Evolutionary conservation across 2,329 filamentous ascomycete species (phyloP).

Genomic region (Aplosporella prunicola): DNA sequence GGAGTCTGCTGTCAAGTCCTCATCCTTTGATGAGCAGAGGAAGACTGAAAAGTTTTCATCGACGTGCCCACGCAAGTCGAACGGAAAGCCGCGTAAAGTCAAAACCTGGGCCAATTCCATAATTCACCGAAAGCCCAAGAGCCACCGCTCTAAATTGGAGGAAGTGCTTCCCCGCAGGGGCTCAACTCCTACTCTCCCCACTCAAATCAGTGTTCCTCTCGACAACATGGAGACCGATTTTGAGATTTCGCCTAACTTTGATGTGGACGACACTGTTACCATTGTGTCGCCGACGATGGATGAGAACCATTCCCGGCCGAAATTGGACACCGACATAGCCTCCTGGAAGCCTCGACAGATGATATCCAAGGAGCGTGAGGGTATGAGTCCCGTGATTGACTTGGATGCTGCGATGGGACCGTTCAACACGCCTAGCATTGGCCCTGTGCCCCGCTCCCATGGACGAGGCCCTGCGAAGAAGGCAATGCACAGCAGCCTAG

Average conservation of each 20-base stretch:
- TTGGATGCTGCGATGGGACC: conserved; percentile 87
- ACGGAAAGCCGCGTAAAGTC: conserved; percentile 53
- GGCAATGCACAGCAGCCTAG: conserved; percentile 67
- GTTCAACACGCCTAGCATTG: conserved; percentile 70
- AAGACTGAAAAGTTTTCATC: too few relatives aligned
- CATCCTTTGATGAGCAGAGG: too few relatives aligned
- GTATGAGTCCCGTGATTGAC: conserved; percentile 75
- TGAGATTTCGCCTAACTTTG: conserved; percentile 31
- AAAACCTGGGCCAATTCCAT: conserved; percentile 63
- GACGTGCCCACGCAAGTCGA: conserved; percentile 8
- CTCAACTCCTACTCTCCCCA: conserved; percentile 20
- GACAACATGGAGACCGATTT: conserved; percentile 24
- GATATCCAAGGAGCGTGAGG: conserved; percentile 42
- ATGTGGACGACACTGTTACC: conserved; percentile 33
- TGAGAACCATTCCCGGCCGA: conserved; percentile 15
- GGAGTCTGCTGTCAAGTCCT: conserved; percentile 8
- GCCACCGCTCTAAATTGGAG: conserved; percentile 39
- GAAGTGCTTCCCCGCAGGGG: conserved; percentile 13
- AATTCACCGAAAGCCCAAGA: conserved; percentile 52
- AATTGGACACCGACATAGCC: conserved; percentile 25
- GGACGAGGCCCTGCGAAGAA: conserved; percentile 30
- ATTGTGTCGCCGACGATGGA: conserved; percentile 28
- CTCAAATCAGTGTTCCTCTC: conserved; percentile 12
- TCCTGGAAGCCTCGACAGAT: conserved; percentile 30
- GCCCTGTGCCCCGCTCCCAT: conserved; percentile 51